These are phyloP conservation scores for Xylaria telfairii DNA, from an alignment of 495 filamentous ascomycete genomes.

Conservation along the genomic window DNA sequence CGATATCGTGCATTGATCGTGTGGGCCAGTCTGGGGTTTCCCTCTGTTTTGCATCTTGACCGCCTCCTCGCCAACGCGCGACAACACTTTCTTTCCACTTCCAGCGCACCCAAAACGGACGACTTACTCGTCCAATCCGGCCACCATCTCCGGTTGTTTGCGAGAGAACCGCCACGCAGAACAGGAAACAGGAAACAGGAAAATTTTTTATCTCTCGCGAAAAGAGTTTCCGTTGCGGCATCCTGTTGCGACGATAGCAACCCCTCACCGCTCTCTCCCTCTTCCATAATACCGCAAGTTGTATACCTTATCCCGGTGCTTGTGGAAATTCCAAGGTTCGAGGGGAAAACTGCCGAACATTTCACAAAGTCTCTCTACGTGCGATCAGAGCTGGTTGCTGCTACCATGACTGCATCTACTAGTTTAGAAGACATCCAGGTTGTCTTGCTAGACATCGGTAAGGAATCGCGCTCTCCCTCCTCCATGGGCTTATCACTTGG, in stretches of 20 bases:
- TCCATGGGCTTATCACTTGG: slow-evolving; percentile 23
- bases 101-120: not conserved
- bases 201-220: slow-evolving; percentile 29
- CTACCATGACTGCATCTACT: slow-evolving; percentile 37
- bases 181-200: slow-evolving; percentile 18
- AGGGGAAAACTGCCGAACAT: slow-evolving; percentile 15
- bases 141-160: slow-evolving; percentile 28
- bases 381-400: slow-evolving; percentile 25
- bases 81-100: slow-evolving; percentile 30
- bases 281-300: not conserved
- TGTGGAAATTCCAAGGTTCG: slow-evolving; percentile 5
- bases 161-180: slow-evolving; percentile 18
- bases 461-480: slow-evolving; percentile 36
- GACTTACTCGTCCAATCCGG: slow-evolving; percentile 3
- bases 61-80: slow-evolving; percentile 36
- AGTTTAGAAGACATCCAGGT: slow-evolving; percentile 42
- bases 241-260: not conserved
- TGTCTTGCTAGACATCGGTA: slow-evolving; percentile 60
- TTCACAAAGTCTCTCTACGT: slow-evolving; percentile 1
- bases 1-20: slow-evolving; percentile 29
- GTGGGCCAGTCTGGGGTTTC: slow-evolving; percentile 24
- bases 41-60: slow-evolving; percentile 35
- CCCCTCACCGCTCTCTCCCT: slow-evolving; percentile 22
- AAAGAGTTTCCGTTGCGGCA: slow-evolving; percentile 2
- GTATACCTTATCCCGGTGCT: not conserved